Evolutionary conservation across 495 filamentous ascomycete species (phyloP), one percentile per base, ranked within the genome.

Genomic region (Aspergillus coremiiformis): DNA sequence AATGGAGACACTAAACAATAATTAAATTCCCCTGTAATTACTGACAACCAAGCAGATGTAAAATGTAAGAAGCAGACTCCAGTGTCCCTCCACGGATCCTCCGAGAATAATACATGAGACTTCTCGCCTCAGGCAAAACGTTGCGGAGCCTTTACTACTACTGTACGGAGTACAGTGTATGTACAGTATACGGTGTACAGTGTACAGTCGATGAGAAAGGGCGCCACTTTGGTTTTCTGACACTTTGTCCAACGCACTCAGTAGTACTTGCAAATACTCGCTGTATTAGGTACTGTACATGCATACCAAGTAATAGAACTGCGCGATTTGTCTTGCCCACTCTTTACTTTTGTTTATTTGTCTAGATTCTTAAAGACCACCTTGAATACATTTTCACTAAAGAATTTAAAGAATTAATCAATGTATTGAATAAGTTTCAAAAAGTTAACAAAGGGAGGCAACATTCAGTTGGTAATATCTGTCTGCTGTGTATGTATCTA

Each of bases 51-150:
- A 35, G 32, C 12, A 35, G 32, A 15, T n/a, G n/a, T n/a, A n/a
- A n/a, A n/a, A n/a, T n/a, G n/a, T n/a, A n/a, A n/a, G n/a, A n/a
- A n/a, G n/a, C n/a, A n/a, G 5, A 12, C 32, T 14, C 2, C 32
- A 35, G 6, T 35, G 32, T 35, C 32, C n/a, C 29, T 58, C 65
- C 58, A 66, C 47, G 60, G 58, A 58, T 61, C 54, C 48, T 39
- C 55, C 46, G 39, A 8, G 24, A 32, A 32, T 12, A 12, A 32
- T 32, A 12, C 29, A 32, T 32, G 32, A n/a, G 32, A 12, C 12
- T 27, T 27, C 32, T 35, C 32, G 32, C 32, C 32, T 35, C 32
- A 15, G 11, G 14, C 32, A n/a, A 35, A 2, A 35, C 1, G 5
- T 14, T 4, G 32, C 32, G 32, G 32, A 35, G 14, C 8, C n/a